Base-by-base conservation (phyloP, 2,329 filamentous ascomycete genomes). In the Phoma herbarum region DNA sequence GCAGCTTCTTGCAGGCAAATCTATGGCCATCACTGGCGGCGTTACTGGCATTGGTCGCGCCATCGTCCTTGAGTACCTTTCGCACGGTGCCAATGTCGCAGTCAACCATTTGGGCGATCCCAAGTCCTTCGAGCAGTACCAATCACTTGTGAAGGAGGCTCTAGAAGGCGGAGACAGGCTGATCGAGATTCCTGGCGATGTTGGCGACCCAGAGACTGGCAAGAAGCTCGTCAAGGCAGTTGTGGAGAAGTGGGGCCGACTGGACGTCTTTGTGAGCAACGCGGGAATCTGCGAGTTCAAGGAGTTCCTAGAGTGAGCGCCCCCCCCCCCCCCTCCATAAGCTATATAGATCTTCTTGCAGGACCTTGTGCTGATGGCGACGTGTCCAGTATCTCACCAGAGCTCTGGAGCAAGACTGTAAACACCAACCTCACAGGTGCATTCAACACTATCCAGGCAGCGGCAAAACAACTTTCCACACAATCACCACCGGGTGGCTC, bases 231-330 rank as follows among this genome's bases (percentile, higher is more conserved):
- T 97, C 6, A 78, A 81, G 12, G 82, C 84, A 63, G 88, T 90
- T 0, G 88, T 93, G 1, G 75, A 84, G 57, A 78, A 79, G 57
- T 90, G 87, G 73, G 82, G 83, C 14, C 73, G 79, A 35, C 57
- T 84, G 37, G 80, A 84, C 77, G 82, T 96, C 7, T 94, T 94
- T 77, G 90, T 97, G 26, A 91, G 88, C 75, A 97, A 97, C 79
- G 93, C 93, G 4, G 93, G 93, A 7, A 85, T 97, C 59, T 97
- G 92, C 82, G 85, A 90, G 63, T 97, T 97, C 78, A 89, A 90
- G 58, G 91, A 96, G 65, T 96, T 97, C 72, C 79, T 97, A 23
- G 87, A 89, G 85, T 88, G 68, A 64, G 81, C 73, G 18, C 41
- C 3, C 41, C 41, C 31, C 11, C 73, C 22, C 41, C 3, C 41